A percentile compares a stretch with the other conserved stretches of the same genome.
Conservation (phyloP, 148 eudicot species). For the Limonium bicolor region DNA sequence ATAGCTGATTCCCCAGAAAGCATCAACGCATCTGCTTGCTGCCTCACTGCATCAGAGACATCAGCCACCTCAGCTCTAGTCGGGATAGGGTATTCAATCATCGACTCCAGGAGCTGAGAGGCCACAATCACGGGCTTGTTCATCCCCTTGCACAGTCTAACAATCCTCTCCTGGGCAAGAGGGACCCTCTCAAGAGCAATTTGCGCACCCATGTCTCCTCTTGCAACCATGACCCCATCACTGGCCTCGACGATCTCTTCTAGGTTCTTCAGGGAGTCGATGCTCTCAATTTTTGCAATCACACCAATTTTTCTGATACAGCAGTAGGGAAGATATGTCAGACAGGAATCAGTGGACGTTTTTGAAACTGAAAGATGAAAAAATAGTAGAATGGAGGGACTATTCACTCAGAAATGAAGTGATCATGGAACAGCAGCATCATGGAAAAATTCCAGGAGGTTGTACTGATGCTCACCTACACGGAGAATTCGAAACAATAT, state of each 20-base stretch:
- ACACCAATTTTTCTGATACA: slow-evolving; percentile 75
- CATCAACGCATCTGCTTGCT: slow-evolving; percentile 89
- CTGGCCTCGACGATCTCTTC: slow-evolving; percentile 80
- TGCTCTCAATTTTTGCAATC: slow-evolving; percentile 92
- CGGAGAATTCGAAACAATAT: slow-evolving; percentile 70
- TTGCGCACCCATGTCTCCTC: slow-evolving; percentile 98
- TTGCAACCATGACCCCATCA: slow-evolving; percentile 96
- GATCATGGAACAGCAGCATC: too few relatives aligned
- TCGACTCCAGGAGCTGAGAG: slow-evolving; percentile 91
- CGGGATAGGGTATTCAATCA: slow-evolving; percentile 97
- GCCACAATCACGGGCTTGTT: slow-evolving; percentile 94
- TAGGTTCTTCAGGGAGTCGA: slow-evolving; percentile 80
- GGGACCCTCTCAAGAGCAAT: slow-evolving; percentile 96
- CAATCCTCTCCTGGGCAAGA: slow-evolving; percentile 73
- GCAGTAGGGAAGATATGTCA: slow-evolving; percentile 2
- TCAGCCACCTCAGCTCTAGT: slow-evolving; percentile 99
- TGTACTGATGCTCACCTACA: slow-evolving; percentile 8
- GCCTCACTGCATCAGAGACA: slow-evolving; percentile 97
- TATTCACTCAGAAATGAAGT: too few relatives aligned
- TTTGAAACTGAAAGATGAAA: too few relatives aligned
- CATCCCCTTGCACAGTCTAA: slow-evolving; percentile 61
- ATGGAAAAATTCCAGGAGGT: too few relatives aligned
- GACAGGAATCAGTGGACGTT: not conserved
- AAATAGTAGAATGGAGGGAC: too few relatives aligned
- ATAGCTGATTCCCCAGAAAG: slow-evolving; percentile 97